Conservation (phyloP, 2,329 filamentous ascomycete species). For the Pseudogymnoascus sp. region DNA sequence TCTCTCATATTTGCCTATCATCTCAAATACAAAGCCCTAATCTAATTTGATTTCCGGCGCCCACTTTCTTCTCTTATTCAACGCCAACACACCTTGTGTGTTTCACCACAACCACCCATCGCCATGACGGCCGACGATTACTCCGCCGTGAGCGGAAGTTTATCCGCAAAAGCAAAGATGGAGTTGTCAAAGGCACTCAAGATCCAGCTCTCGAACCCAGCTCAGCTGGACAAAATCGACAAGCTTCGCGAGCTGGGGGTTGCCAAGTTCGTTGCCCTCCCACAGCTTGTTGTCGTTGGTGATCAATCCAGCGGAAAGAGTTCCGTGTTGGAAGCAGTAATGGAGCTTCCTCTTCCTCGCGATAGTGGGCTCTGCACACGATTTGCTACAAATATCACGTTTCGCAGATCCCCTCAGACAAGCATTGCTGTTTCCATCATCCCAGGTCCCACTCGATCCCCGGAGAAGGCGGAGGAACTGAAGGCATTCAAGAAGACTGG, state of each 20-base stretch:
- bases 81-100: neutral
- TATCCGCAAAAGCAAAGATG: neutral
- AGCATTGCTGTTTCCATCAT: constrained; percentile 28
- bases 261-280: constrained; percentile 19
- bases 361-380: constrained; percentile 36
- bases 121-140: neutral
- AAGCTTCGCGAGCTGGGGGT: constrained; percentile 20
- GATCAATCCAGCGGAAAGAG: constrained; percentile 37
- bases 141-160: neutral
- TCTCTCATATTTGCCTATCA: neutral
- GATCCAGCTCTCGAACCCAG: neutral
- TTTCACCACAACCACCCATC: neutral
- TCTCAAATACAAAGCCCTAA: neutral
- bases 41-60: neutral
- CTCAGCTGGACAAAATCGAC: constrained; percentile 20
- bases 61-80: neutral
- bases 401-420: constrained; percentile 15
- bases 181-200: neutral
- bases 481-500: constrained; percentile 12
- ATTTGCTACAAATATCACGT: constrained; percentile 39
- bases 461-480: neutral
- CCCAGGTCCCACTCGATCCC: constrained; percentile 1
- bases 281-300: constrained; percentile 33
- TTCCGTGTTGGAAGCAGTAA: constrained; percentile 31
- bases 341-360: constrained; percentile 35